phyloP scores from a whole-genome alignment of 352 stramenopile genomes.

The Pythium coloratum region DNA sequence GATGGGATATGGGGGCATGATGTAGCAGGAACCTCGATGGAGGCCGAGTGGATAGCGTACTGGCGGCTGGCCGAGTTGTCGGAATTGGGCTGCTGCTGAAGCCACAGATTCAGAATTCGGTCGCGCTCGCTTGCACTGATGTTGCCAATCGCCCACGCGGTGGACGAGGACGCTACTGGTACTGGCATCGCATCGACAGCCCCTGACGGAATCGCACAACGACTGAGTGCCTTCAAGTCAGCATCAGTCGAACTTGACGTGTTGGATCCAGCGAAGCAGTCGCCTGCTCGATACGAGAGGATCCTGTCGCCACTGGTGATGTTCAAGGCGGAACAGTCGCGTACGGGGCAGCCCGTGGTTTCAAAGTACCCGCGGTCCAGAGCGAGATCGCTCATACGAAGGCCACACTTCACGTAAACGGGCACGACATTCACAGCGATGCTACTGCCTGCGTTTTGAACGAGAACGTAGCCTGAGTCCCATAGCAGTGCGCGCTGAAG shows the following conservation, averaged over 20 bases:
- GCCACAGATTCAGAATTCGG: constrained; percentile 12
- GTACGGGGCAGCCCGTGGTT: constrained; percentile 16
- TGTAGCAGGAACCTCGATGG: not conserved
- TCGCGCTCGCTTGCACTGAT: constrained; percentile 4
- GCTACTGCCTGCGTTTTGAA: not conserved
- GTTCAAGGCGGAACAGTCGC: constrained; percentile 29
- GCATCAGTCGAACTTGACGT: not conserved
- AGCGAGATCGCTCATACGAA: constrained; percentile 23
- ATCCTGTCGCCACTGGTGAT: constrained; percentile 7
- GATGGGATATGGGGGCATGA: constrained; percentile 22
- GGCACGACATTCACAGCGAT: constrained; percentile 24
- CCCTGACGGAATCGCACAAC: constrained; percentile 17
- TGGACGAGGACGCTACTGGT: constrained; percentile 1
- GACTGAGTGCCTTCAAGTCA: constrained; percentile 15
- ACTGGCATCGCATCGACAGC: not conserved
- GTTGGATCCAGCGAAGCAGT: not conserved
- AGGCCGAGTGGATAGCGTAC: constrained; percentile 28
- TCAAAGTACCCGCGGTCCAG: constrained; percentile 12
- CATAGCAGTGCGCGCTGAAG: constrained; percentile 31
- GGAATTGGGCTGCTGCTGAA: constrained; percentile 12
- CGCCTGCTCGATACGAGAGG: constrained; percentile 14
- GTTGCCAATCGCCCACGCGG: constrained; percentile 28
- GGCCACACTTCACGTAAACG: constrained; percentile 30
- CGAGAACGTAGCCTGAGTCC: constrained; percentile 22
- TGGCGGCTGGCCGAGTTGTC: not conserved